Evolutionary conservation across 2,329 filamentous ascomycete species (phyloP), one percentile per base, ranked within the genome.

Genomic region (Helotiales sp.): DNA sequence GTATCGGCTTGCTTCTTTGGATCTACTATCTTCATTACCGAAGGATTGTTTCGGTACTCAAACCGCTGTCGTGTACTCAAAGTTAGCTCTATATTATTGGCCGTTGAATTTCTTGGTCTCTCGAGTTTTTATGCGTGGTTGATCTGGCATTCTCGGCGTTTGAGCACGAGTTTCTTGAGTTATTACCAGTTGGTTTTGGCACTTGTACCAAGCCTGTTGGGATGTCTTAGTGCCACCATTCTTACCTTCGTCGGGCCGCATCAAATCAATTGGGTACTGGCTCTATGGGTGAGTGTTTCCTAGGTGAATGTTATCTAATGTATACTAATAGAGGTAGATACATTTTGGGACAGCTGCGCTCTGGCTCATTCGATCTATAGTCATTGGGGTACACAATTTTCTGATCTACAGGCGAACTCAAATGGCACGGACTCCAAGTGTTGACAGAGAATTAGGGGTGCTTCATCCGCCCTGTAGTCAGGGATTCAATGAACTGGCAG

Each of bases 281-380:
- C 26, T 20, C 26, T 54, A 54, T 54, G 6, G 26, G 26, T 54
- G 3, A 32, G 50, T 54, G 1, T 54, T 54, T 20, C 28, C 26
- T 32, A 1, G 15, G 26, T 20, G 26, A 54, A 32, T 32, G 28
- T 54, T 32, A 7, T 32, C 13, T n/a, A 54, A 54, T 54, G 11
- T 54, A 54, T 30, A 15, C 28, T 54, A 54, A 54, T 32, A 54
- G 15, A 54, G 50, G 50, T 54, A 54, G 50, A 52, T 52, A 52
- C 11, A 52, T 52, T 52, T 52, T 52, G 13, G 26, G 49, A 52
- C 49, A 52, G 24, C 49, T 52, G 24, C 26, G 49, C 49, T 52
- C 49, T 52, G 15, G 50, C 50, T 54, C 15, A 32, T 54, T 32
- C 15, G 15, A 20, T 54, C 50, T 30, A 54, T 54, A 32, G 17